These are phyloP conservation scores for Cutaneotrichosporon sp. DNA, from an alignment of 1,284 basidiomycete genomes.

Conservation along the genomic window DNA sequence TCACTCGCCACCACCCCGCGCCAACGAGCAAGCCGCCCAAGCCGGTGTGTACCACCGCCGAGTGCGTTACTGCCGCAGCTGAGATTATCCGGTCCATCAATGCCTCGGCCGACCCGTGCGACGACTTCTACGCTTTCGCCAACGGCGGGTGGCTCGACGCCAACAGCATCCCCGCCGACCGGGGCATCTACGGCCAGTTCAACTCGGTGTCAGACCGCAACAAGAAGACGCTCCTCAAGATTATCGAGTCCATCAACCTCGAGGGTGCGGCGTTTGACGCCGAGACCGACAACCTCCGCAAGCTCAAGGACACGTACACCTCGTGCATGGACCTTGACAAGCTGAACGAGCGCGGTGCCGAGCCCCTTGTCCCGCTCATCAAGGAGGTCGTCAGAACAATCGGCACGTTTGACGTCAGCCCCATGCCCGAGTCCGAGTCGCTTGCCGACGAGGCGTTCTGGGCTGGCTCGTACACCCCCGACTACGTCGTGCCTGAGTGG, in stretches of 20 bases:
- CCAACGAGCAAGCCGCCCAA: slow-evolving; percentile 45
- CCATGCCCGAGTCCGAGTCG: slow-evolving; percentile 28
- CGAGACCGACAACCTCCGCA: slow-evolving; percentile 71
- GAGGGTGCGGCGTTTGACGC: slow-evolving; percentile 25
- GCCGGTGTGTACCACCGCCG: slow-evolving; percentile 69
- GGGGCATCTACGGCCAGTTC: slow-evolving; percentile 62
- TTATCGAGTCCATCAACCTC: slow-evolving; percentile 48
- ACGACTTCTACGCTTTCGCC: slow-evolving; percentile 91
- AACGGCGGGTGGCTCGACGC: slow-evolving; percentile 76
- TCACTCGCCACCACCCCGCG: slow-evolving; percentile 3
- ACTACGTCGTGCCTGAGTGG: slow-evolving; percentile 38
- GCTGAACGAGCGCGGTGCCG: slow-evolving; percentile 55
- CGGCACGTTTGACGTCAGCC: slow-evolving; percentile 45
- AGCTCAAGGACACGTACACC: slow-evolving; percentile 75
- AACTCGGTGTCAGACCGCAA: slow-evolving; percentile 54
- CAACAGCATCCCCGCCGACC: slow-evolving; percentile 82
- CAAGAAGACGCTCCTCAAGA: slow-evolving; percentile 53
- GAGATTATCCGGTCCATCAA: slow-evolving; percentile 81
- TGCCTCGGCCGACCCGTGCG: slow-evolving; percentile 82
- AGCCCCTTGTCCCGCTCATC: slow-evolving; percentile 55
- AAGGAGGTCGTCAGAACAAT: slow-evolving; percentile 49
- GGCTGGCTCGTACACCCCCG: slow-evolving; percentile 36
- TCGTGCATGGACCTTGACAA: slow-evolving; percentile 76
- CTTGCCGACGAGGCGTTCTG: slow-evolving; percentile 26
- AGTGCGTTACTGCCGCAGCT: slow-evolving; percentile 82